Conservation (phyloP, 192 early-diverging fungal species). For the Ambispora gerdemannii region DNA sequence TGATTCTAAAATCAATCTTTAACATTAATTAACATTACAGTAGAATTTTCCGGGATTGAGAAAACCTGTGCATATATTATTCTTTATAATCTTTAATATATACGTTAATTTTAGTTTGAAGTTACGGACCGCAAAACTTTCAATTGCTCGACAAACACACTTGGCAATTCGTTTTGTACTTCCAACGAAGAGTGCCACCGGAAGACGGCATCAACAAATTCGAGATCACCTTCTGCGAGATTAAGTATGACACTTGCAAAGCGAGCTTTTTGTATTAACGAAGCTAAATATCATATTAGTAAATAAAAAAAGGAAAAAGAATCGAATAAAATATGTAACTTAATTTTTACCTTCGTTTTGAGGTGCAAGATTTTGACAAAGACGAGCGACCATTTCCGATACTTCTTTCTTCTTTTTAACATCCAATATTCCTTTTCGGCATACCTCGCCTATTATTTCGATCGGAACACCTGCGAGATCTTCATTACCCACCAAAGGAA, state of each 20-base stretch:
- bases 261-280: not conserved
- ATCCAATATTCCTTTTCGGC: slow-evolving; percentile 5
- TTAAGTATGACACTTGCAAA: not conserved
- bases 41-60: too few relatives aligned
- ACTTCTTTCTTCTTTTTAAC: not conserved
- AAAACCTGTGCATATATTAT: too few relatives aligned
- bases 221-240: not conserved
- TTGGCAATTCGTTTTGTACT: too few relatives aligned
- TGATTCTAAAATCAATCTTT: too few relatives aligned
- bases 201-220: not conserved
- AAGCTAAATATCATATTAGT: not conserved
- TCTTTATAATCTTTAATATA: too few relatives aligned
- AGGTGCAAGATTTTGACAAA: not conserved
- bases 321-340: too few relatives aligned
- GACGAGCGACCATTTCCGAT: not conserved
- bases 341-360: not conserved
- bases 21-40: too few relatives aligned
- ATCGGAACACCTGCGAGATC: not conserved
- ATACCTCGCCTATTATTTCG: slow-evolving; percentile 7
- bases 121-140: too few relatives aligned
- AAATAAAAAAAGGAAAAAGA: not conserved
- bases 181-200: not conserved
- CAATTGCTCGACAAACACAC: too few relatives aligned
- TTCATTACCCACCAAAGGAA: slow-evolving; percentile 6
- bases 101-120: too few relatives aligned